Evolutionary conservation across 1,284 basidiomycete genomes (phyloP).

Genomic region (Filobasidium uniguttulatum): DNA sequence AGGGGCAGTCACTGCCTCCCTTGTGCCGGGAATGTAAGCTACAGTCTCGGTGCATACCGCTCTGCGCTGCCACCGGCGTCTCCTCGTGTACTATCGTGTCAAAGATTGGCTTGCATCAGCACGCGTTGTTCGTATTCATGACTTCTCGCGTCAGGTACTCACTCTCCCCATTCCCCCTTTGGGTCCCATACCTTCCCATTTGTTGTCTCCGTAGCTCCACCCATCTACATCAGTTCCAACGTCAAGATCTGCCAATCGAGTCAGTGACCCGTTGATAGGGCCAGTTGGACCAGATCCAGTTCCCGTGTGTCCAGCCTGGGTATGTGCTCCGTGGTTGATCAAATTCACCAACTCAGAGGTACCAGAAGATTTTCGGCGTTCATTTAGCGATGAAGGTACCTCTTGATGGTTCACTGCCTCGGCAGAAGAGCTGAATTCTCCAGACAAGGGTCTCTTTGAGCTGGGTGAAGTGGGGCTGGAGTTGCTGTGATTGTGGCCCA

Average conservation of each 20-base stretch:
- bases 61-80: slow-evolving; percentile 67
- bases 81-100: slow-evolving; percentile 55
- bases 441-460: slow-evolving; percentile 2
- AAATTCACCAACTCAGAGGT: neutral
- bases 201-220: slow-evolving; percentile 91
- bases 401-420: neutral
- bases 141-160: slow-evolving; percentile 16
- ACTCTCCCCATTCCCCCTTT: slow-evolving; percentile 76
- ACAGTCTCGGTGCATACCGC: slow-evolving; percentile 61
- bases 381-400: neutral
- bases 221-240: slow-evolving; percentile 68
- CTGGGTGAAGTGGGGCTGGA: neutral
- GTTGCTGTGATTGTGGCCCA: slow-evolving; percentile 1
- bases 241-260: slow-evolving; percentile 19
- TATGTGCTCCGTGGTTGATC: slow-evolving; percentile 14
- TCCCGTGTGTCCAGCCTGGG: neutral
- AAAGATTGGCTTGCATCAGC: too few relatives aligned
- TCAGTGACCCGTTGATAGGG: neutral
- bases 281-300: neutral
- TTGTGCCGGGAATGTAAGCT: slow-evolving; percentile 34
- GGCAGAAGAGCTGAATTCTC: neutral
- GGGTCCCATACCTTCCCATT: slow-evolving; percentile 69
- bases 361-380: slow-evolving; percentile 15
- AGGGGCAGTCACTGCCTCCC: neutral
- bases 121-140: neutral